phyloP scores from a whole-genome alignment of 768 basidiomycete species.

The Podaxis sp. region DNA sequence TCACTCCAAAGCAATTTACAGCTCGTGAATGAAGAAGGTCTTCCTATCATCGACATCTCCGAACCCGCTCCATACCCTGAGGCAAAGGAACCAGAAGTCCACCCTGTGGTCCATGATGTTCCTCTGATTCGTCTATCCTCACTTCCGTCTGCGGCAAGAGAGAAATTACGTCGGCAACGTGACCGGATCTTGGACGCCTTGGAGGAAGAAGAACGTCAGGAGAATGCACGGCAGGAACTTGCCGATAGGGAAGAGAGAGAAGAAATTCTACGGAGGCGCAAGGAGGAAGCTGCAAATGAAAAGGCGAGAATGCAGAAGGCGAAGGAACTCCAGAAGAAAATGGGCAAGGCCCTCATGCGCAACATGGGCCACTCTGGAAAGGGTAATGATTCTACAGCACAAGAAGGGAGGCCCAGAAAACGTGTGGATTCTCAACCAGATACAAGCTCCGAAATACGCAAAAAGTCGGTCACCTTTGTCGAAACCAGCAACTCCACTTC shows the following conservation, averaged over 20 bases:
- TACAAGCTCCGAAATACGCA: constrained; percentile 28
- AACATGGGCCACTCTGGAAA: constrained; percentile 38
- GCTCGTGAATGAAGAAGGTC: constrained; percentile 73
- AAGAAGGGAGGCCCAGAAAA: constrained; percentile 28
- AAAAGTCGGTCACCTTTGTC: constrained; percentile 67
- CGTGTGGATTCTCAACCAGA: constrained; percentile 18
- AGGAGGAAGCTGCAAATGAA: constrained; percentile 39
- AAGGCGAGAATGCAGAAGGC: constrained; percentile 34
- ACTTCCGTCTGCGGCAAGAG: constrained; percentile 42
- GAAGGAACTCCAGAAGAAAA: constrained; percentile 66
- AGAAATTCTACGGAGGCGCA: constrained; percentile 47
- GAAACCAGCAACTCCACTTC: constrained; percentile 23
- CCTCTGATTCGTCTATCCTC: constrained; percentile 42
- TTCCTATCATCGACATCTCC: constrained; percentile 74
- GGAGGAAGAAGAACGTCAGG: constrained; percentile 62
- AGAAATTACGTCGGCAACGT: constrained; percentile 51
- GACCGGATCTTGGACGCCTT: constrained; percentile 62
- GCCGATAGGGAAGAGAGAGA: constrained; percentile 36
- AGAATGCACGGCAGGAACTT: constrained; percentile 36
- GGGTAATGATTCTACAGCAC: constrained; percentile 28
- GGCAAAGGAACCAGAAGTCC: constrained; percentile 12
- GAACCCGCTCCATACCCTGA: constrained; percentile 42
- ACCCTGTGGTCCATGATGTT: constrained; percentile 32
- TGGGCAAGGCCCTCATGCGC: constrained; percentile 64
- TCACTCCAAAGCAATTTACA: constrained; percentile 26